Evolutionary conservation across 2,329 filamentous ascomycete species (phyloP), one percentile per base, ranked within the genome.

Genomic region (Xylariaceae sp.): DNA sequence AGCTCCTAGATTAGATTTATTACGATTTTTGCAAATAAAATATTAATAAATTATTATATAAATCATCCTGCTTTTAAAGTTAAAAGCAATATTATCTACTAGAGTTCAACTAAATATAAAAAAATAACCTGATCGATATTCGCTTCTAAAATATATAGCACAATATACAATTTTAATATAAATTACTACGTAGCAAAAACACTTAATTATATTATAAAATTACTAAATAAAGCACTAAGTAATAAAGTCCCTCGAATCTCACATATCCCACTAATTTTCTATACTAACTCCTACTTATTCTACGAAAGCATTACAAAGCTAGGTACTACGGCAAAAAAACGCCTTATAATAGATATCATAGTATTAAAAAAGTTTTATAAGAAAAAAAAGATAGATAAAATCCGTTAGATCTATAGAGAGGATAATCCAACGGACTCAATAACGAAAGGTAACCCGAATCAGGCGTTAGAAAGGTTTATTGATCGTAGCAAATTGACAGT

Each of bases 271-370:
- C 7, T 38, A 10, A 40, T 27, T 27, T 27, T 27, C 8, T 27
- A 25, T 40, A 40, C 12, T 11, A 40, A 40, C 22, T 27, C 29
- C 6, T 40, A 22, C 29, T 27, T 27, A 23, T 16, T 40, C 25
- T 40, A 27, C 29, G 12, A 40, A 40, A 22, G 6, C 6, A 22
- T 27, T 25, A 40, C 29, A 11, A 22, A 40, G 29, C 11, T 40
- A 11, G 14, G 12, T 8, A 40, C 12, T 27, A 27, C 29, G 17
- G 14, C 14, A 11, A 27, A 40, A 27, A 40, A 40, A 19, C 19
- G 37, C 25, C 19, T 40, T 40, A 40, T 40, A 40, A 40, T 40
- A 27, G 29, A 40, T 27, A 22, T 40, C n/a, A 40, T 40, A 40
- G 20, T 22, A 38, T 38, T 38, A 10, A 12, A 22, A 21, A 20